Conservation (phyloP, 352 stramenopile species). For the Pythium folliculosum region DNA sequence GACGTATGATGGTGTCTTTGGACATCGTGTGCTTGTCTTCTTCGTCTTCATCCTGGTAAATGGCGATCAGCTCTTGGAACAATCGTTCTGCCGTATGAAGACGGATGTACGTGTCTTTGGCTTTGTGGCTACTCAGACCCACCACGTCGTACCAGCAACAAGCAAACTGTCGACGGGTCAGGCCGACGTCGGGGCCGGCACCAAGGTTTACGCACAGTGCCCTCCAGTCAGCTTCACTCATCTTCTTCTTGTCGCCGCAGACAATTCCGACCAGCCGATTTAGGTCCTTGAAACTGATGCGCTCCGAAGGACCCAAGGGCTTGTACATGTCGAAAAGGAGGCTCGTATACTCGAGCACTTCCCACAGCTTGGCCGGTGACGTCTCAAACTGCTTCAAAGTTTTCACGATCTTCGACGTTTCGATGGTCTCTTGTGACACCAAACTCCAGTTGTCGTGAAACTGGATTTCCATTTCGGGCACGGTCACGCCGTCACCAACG, state of each 20-base stretch:
- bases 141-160: slow-evolving; percentile 57
- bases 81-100: slow-evolving; percentile 49
- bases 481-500: slow-evolving; percentile 15
- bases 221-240: slow-evolving; percentile 38
- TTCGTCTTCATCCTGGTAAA: slow-evolving; percentile 48
- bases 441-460: slow-evolving; percentile 64
- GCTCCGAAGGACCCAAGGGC: slow-evolving; percentile 19
- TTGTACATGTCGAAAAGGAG: slow-evolving; percentile 54
- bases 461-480: slow-evolving; percentile 43
- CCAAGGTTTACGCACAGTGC: slow-evolving; percentile 39
- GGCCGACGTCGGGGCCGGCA: slow-evolving; percentile 36
- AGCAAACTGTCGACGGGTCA: slow-evolving; percentile 54
- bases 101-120: slow-evolving; percentile 50
- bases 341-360: slow-evolving; percentile 60
- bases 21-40: slow-evolving; percentile 29
- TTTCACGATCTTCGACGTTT: slow-evolving; percentile 40
- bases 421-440: slow-evolving; percentile 47
- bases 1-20: slow-evolving; percentile 37
- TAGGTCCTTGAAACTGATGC: slow-evolving; percentile 33
- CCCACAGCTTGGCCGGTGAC: slow-evolving; percentile 43
- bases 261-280: slow-evolving; percentile 46
- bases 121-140: slow-evolving; percentile 35
- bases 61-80: slow-evolving; percentile 39
- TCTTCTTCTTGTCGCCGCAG: slow-evolving; percentile 34
- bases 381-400: slow-evolving; percentile 56